These are phyloP conservation scores for Solidago caesia DNA, from an alignment of 129 eudicot genomes.

Conservation along the genomic window DNA sequence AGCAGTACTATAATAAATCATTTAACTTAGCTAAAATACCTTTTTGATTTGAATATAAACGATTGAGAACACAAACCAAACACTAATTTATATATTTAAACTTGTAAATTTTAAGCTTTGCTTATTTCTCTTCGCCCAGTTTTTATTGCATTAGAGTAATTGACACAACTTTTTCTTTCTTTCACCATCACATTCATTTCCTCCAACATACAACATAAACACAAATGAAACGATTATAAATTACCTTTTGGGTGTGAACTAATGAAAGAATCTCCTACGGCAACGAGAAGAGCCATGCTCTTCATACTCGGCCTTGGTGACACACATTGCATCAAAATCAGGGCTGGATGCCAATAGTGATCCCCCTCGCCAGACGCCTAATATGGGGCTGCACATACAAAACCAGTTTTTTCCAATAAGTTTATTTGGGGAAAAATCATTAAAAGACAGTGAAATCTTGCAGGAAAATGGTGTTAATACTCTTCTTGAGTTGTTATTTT, in stretches of 20 bases:
- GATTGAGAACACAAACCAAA: too few species aligned
- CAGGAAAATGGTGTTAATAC: constrained; percentile 33
- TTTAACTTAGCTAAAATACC: neutral
- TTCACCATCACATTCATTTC: neutral
- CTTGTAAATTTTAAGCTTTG: too few species aligned
- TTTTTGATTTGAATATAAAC: neutral
- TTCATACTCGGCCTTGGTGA: constrained; percentile 90
- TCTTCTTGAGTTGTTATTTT: constrained; percentile 94
- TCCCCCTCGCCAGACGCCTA: constrained; percentile 95
- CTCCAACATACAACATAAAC: neutral
- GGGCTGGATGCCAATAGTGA: constrained; percentile 98
- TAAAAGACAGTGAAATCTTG: neutral
- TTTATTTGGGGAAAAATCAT: neutral
- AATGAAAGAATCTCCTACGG: constrained; percentile 85
- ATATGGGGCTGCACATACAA: constrained; percentile 64
- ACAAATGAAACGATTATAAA: neutral
- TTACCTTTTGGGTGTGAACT: constrained; percentile 30
- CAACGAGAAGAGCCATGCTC: constrained; percentile 93
- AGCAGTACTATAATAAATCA: neutral
- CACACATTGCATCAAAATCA: constrained; percentile 93
- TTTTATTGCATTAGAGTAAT: too few species aligned
- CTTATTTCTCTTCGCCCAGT: too few species aligned
- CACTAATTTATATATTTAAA: too few species aligned
- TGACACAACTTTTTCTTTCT: neutral
- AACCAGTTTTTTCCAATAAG: constrained; percentile 14